Percentiles rank a stretch among this genome's conserved stretches.
phyloP scores from a whole-genome alignment of 176 grass and related monocot species.

The Calamus simplicifolius region DNA sequence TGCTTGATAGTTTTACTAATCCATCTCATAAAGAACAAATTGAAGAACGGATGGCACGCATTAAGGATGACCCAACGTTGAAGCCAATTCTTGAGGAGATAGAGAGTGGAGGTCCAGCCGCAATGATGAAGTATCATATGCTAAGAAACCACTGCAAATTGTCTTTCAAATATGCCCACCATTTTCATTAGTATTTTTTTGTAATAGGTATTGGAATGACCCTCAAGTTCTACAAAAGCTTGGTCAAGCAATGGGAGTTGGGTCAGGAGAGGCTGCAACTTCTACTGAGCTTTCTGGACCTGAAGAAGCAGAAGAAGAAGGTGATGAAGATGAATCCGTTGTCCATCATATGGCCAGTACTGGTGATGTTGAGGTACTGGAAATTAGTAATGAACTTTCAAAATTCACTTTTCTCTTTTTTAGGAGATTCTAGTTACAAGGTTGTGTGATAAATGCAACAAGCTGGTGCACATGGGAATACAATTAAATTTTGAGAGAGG shows the following conservation, averaged over 20 bases:
- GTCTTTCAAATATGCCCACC: not conserved
- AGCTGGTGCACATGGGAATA: too few relatives aligned
- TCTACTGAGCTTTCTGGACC: constrained; percentile 10
- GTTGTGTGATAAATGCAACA: too few relatives aligned
- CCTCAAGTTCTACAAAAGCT: constrained; percentile 91
- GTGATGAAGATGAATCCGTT: constrained; percentile 71
- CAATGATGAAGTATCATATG: constrained; percentile 87
- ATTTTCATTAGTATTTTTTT: not conserved
- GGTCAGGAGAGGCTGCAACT: constrained; percentile 13
- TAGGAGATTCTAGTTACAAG: too few relatives aligned
- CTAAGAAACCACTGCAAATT: constrained; percentile 1
- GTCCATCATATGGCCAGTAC: constrained; percentile 80
- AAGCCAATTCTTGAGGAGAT: constrained; percentile 97
- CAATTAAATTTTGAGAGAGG: too few relatives aligned
- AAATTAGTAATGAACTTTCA: not conserved
- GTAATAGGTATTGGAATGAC: constrained; percentile 87
- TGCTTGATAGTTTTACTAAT: constrained; percentile 71
- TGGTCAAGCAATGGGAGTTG: constrained; percentile 69
- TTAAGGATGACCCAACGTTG: constrained; percentile 74
- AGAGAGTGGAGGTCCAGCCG: constrained; percentile 67
- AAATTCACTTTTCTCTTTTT: too few relatives aligned
- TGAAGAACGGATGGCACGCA: constrained; percentile 57
- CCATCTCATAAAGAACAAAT: constrained; percentile 69
- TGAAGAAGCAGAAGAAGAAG: constrained; percentile 48
- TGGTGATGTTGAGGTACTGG: constrained; percentile 67